phyloP scores from a whole-genome alignment of 306 rosid species.

The Castanea sativa region DNA sequence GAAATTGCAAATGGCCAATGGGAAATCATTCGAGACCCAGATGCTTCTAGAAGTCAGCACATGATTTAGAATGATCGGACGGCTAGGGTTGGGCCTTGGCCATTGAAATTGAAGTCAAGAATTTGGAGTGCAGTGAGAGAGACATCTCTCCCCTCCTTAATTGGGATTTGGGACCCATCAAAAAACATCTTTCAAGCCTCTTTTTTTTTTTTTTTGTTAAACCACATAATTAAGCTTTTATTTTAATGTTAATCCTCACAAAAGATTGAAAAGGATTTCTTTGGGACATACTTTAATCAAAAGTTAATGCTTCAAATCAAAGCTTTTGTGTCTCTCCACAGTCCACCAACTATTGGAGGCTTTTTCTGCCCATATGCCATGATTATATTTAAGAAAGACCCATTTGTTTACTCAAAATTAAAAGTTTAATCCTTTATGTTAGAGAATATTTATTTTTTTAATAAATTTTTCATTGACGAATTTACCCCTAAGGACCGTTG shows the following conservation, averaged over 20 bases:
- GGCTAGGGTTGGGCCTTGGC: constrained; percentile 4
- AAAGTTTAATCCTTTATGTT: constrained; percentile 1
- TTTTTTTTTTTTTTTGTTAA: too few relatives aligned
- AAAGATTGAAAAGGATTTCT: constrained; percentile 20
- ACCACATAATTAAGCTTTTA: not conserved
- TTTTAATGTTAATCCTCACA: constrained; percentile 3
- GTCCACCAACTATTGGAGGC: constrained; percentile 26
- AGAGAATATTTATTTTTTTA: constrained; percentile 2
- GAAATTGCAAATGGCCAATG: too few relatives aligned
- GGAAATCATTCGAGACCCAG: too few relatives aligned
- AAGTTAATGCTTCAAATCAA: constrained; percentile 54
- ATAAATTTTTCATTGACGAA: constrained; percentile 7
- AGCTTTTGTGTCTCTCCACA: constrained; percentile 18
- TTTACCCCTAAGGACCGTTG: constrained; percentile 32
- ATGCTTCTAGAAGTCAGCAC: not conserved
- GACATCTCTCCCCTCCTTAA: too few relatives aligned
- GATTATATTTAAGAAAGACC: constrained; percentile 31
- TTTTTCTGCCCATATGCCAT: constrained; percentile 31
- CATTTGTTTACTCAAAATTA: constrained; percentile 18
- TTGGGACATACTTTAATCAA: constrained; percentile 30
- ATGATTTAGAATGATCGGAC: not conserved
- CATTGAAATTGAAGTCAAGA: not conserved
- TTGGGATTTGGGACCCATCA: not conserved
- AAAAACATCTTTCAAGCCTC: too few relatives aligned
- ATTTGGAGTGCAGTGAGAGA: too few relatives aligned